Conservation (phyloP, 192 early-diverging fungal species). For the Coemansia guatemalensis region DNA sequence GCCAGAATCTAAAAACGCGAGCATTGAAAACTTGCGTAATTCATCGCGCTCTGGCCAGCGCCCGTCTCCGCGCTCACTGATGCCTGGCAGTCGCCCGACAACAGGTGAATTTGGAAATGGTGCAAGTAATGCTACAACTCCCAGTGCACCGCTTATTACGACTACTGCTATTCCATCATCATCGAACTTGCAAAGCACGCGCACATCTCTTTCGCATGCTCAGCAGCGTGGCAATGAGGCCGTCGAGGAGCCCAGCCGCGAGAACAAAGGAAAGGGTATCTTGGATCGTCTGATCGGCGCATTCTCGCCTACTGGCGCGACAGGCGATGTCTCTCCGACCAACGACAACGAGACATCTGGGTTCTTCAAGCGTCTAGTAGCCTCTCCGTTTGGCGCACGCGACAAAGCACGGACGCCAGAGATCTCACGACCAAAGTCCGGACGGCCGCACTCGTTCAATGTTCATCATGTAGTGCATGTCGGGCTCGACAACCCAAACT, state of each 20-base stretch:
- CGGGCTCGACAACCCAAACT: constrained; percentile 28
- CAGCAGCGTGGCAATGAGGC: not conserved
- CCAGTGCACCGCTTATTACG: constrained; percentile 2
- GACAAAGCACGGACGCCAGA: not conserved
- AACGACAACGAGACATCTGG: constrained; percentile 11
- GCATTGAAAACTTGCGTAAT: constrained; percentile 32
- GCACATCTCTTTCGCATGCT: constrained; percentile 5
- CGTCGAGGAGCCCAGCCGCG: constrained; percentile 6
- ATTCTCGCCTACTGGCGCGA: constrained; percentile 5
- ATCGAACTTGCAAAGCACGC: constrained; percentile 13
- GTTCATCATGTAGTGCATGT: constrained; percentile 45
- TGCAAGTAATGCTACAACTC: constrained; percentile 3
- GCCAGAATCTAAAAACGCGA: constrained; percentile 34
- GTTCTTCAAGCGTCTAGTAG: constrained; percentile 31
- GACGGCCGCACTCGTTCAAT: constrained; percentile 40
- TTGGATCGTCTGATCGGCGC: constrained; percentile 27
- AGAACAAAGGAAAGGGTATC: constrained; percentile 17
- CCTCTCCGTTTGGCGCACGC: constrained; percentile 21
- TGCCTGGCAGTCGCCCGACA: constrained; percentile 7
- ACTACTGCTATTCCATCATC: constrained; percentile 5
- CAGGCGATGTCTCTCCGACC: not conserved
- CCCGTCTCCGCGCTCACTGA: not conserved
- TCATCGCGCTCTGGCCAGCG: constrained; percentile 11
- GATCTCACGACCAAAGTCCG: constrained; percentile 7
- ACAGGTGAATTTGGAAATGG: not conserved